Percentiles rank a stretch among this genome's conserved stretches.
These are phyloP conservation scores for Strigomonas culicis DNA, from an alignment of 208 protist genomes.

Conservation along the genomic window DNA sequence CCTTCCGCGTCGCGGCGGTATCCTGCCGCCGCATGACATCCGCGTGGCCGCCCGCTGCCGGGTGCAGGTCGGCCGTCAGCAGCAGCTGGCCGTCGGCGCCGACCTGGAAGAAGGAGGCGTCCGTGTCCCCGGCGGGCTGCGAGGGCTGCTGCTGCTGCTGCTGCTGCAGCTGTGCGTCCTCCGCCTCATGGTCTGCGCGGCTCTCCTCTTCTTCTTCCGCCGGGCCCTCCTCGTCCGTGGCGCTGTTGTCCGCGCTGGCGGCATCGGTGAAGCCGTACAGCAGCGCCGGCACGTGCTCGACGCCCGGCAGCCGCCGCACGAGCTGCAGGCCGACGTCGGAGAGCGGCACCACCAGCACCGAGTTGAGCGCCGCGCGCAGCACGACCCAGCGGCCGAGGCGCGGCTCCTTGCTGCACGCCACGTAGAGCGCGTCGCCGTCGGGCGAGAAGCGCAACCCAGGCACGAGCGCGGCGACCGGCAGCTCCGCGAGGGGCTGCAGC, in stretches of 20 bases:
- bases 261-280: conserved; percentile 61
- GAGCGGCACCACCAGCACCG: conserved; percentile 73
- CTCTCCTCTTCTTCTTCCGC: conserved; percentile 13
- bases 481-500: conserved; percentile 47
- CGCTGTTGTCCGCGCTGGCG: conserved; percentile 19
- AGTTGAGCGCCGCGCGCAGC: conserved; percentile 64
- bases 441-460: conserved; percentile 65
- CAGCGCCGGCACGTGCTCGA: conserved; percentile 76
- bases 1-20: conserved; percentile 6
- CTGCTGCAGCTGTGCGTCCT: not conserved
- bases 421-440: conserved; percentile 41
- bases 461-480: conserved; percentile 74
- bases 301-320: conserved; percentile 19
- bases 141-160: not conserved
- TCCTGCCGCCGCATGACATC: conserved; percentile 7
- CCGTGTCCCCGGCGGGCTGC: not conserved
- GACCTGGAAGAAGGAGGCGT: conserved; percentile 30
- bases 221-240: conserved; percentile 15
- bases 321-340: conserved; percentile 27
- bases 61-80: conserved; percentile 13
- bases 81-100: conserved; percentile 46
- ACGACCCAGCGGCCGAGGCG: conserved; percentile 84
- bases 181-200: conserved; percentile 2
- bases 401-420: conserved; percentile 76
- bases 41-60: not conserved